Base-by-base conservation (phyloP, 2,329 filamentous ascomycete genomes). In the Calonectria pseudoturangicola region DNA sequence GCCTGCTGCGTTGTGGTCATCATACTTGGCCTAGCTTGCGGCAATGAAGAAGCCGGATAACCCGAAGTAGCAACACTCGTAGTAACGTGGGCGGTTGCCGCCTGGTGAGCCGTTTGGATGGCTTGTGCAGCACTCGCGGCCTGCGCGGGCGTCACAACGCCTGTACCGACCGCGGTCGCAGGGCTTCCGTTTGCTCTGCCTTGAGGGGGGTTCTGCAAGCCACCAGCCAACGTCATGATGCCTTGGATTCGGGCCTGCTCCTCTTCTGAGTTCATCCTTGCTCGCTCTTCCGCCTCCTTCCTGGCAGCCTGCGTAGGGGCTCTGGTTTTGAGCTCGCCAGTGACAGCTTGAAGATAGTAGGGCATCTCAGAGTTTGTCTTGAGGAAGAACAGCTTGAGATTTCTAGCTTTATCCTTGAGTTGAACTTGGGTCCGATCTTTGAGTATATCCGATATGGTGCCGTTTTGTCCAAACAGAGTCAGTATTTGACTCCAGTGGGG, bases 401-500 rank as follows among this genome's bases (percentile, higher is more conserved):
- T 98, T 63, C 95, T 89, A 0, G 95, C 95, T 84, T 98, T 98
- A 81, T 98, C 95, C 83, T 98, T 98, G 15, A 98, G 88, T 81
- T 98, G 95, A 0, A 98, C 95, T 81, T 98, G 95, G 54, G 95
- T 97, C 41, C 95, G 90, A 81, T 98, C 95, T 77, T 96, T 96
- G 25, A 98, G 88, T 28, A 96, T 93, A 77, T 96, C 93, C 58
- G 92, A 96, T 28, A 96, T 91, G 0, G 93, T 93, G 6, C 95
- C 95, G 50, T 93, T 93, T 0, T 91, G 89, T 0, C 95, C 95
- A 81, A 96, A 98, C 50, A 98, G 89, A 2, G 93, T 93, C 15
- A 98, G 87, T 58, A 98, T 98, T 81, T 98, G 95, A 77, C 94
- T 96, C 95, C 95, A 98, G 80, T 98, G 95, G 21, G 95, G 95